Conservation (phyloP, 2,329 filamentous ascomycete genomes). For the Fusarium nanum region DNA sequence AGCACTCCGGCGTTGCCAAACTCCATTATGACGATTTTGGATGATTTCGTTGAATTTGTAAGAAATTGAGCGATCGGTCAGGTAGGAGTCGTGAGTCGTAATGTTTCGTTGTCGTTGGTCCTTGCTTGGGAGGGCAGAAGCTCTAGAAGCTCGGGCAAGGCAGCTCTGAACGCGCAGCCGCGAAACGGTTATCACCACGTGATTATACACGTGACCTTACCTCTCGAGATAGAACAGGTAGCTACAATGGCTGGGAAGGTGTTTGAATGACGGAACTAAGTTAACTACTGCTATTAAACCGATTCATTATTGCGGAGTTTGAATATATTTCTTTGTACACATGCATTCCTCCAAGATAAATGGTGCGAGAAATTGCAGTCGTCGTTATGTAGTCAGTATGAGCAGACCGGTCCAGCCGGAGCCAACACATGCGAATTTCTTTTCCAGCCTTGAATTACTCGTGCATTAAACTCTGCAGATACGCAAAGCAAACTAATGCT, state of each 20-base stretch:
- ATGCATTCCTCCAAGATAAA: not conserved
- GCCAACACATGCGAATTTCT: constrained; percentile 12
- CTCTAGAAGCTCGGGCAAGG: constrained; percentile 56
- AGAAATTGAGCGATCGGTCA: not conserved
- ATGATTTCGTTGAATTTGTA: not conserved
- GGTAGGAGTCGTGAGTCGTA: constrained; percentile 35
- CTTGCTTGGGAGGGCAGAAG: constrained; percentile 51
- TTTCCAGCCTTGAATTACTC: constrained; percentile 15
- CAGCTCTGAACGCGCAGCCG: constrained; percentile 61
- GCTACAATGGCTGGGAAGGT: not conserved
- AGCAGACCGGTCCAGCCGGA: constrained; percentile 43
- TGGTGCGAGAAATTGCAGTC: not conserved
- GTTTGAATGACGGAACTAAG: not conserved
- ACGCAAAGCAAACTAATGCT: constrained; percentile 22
- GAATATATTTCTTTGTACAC: not conserved
- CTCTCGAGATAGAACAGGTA: not conserved
- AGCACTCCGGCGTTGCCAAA: constrained; percentile 71
- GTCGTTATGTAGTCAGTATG: not conserved
- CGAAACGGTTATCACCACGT: constrained; percentile 40
- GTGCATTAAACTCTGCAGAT: constrained; percentile 9
- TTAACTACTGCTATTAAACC: not conserved
- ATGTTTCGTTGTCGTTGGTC: constrained; percentile 43
- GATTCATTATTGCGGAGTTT: not conserved
- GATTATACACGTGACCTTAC: constrained; percentile 32
- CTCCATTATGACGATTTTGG: constrained; percentile 61